These are phyloP conservation scores for Ophiocordyceps robertsii DNA, from an alignment of 2,329 filamentous ascomycete genomes.

Conservation along the genomic window DNA sequence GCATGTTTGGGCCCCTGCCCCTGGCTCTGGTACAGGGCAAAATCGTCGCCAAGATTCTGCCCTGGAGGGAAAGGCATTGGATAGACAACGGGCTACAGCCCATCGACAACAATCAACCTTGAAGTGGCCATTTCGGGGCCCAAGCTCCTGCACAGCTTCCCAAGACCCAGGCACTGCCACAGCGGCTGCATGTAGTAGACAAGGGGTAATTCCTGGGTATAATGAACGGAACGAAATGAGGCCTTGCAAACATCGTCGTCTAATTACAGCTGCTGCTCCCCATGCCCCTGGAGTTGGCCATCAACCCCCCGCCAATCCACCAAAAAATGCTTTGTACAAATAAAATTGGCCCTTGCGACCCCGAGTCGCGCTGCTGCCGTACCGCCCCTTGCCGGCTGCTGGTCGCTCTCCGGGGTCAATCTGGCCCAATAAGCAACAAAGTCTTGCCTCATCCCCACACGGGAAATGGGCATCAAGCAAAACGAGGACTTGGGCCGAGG, in stretches of 20 bases:
- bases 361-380: neutral
- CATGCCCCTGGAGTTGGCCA: no score
- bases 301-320: constrained; percentile 10
- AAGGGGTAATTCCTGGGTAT: constrained; percentile 5
- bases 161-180: neutral
- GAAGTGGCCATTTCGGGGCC: neutral
- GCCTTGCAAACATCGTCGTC: constrained; percentile 12
- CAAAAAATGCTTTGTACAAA: constrained; percentile 23
- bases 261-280: constrained; percentile 22
- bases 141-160: neutral
- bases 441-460: neutral
- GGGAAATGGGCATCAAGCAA: constrained; percentile 7
- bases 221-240: constrained; percentile 2
- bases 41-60: constrained; percentile 51
- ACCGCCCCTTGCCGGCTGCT: neutral
- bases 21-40: constrained; percentile 76
- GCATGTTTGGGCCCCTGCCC: constrained; percentile 75
- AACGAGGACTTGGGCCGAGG: neutral
- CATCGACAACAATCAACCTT: constrained; percentile 5
- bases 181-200: neutral
- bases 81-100: constrained; percentile 30
- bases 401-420: neutral
- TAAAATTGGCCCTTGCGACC: neutral
- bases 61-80: constrained; percentile 36
- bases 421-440: neutral